Base-by-base conservation (phyloP, 2,329 filamentous ascomycete genomes). In the Colletotrichum destructivum region DNA sequence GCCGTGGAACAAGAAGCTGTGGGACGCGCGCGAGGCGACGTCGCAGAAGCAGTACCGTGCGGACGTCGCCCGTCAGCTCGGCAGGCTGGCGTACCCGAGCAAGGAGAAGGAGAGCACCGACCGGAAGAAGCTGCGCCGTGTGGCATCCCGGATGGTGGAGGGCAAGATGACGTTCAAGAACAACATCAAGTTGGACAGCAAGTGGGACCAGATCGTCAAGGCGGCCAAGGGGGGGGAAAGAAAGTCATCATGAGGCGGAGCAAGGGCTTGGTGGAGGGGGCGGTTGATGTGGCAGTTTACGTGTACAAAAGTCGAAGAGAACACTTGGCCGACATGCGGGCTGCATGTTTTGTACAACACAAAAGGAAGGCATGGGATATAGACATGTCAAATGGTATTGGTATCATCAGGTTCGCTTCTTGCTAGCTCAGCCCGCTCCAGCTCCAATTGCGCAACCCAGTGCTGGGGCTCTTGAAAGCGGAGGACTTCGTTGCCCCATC, bases 401-500 rank as follows among this genome's bases (percentile, higher is more conserved):
- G 61, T 66, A 66, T 65, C 54, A 35, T 66, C 31, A 26, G 44
- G 26, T 49, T 69, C 31, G 40, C 12, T 47, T 15, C 54, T 35
- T 31, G 57, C 49, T 26, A 40, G 49, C 8, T 1, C 38, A 13
- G 15, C 8, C 26, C 46, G 23, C 9, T 63, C 31, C 16, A 12
- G 21, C 18, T 23, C 18, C 8, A 26, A 4, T 6, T 49, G 15
- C 40, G 23, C 23, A 18, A 64, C 16, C 89, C 89, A 92, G 76
- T 86, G 81, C 47, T 86, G 82, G 8, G 85, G 79, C 71, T 87
- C 85, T 77, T 95, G 94, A 76, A 93, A 95, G 72, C 88, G 89
- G 69, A 94, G 80, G 11, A 89, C 91, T 76, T 96, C 91, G 75
- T 95, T 87, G 3, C 94, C 94, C 93, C 92, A 95, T 38, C 88